Conservation (phyloP, 2,329 filamentous ascomycete genomes). For the Aspergillus sp. region DNA sequence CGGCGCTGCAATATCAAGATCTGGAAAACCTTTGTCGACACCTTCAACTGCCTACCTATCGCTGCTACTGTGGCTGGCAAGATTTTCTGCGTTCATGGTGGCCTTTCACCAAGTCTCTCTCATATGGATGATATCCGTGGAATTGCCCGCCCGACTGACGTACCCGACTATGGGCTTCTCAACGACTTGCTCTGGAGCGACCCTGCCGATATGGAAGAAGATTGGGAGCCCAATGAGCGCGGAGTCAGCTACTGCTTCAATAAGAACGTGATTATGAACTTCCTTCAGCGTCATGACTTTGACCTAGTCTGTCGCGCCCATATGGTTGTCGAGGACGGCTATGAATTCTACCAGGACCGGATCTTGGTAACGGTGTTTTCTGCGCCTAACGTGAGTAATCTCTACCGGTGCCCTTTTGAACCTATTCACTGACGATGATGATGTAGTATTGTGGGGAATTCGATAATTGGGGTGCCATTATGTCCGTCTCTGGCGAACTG, state of each 20-base stretch:
- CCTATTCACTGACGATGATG: conserved; percentile 23
- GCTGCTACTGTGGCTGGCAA: conserved; percentile 96
- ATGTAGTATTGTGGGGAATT: conserved; percentile 96
- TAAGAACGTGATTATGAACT: conserved; percentile 97
- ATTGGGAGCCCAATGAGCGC: conserved; percentile 96
- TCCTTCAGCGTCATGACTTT: conserved; percentile 91
- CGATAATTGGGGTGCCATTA: conserved; percentile 98
- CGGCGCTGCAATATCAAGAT: conserved; percentile 93
- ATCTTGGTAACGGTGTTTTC: conserved; percentile 96
- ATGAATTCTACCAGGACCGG: conserved; percentile 96
- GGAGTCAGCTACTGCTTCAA: conserved; percentile 98
- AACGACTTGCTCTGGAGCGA: conserved; percentile 98
- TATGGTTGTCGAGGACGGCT: conserved; percentile 99
- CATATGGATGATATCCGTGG: conserved; percentile 99
- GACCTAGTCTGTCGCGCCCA: conserved; percentile 95
- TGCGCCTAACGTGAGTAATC: conserved; percentile 80
- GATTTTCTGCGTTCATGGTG: conserved; percentile 97
- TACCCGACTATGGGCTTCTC: conserved; percentile 91
- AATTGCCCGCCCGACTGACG: conserved; percentile 92
- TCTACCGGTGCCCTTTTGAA: neutral
- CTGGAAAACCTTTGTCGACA: conserved; percentile 97
- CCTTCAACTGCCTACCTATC: conserved; percentile 93
- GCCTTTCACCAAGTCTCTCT: conserved; percentile 83
- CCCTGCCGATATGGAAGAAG: conserved; percentile 94
- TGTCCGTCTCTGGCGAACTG: conserved; percentile 92